Evolutionary conservation across 2,329 filamentous ascomycete genomes (phyloP).

Genomic region (Metarhizium guizhouense): DNA sequence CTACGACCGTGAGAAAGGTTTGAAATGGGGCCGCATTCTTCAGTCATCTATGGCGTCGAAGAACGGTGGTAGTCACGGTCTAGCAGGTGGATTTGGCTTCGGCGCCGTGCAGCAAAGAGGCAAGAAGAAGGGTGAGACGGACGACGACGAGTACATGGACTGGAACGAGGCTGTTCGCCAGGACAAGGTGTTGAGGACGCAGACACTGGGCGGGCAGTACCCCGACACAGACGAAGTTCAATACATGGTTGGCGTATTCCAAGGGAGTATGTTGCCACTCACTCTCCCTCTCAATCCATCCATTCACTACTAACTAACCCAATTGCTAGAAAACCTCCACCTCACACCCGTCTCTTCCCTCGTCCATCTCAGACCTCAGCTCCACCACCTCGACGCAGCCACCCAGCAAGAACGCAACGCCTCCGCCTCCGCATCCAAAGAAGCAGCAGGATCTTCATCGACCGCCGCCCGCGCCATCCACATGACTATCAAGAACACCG

Average conservation of each 20-base stretch:
- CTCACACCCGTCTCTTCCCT: slow-evolving; percentile 76
- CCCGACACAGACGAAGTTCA: slow-evolving; percentile 60
- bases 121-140: slow-evolving; percentile 31
- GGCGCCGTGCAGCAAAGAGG: slow-evolving; percentile 35
- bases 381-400: slow-evolving; percentile 84
- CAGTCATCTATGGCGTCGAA: slow-evolving; percentile 48
- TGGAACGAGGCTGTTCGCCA: slow-evolving; percentile 61
- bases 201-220: slow-evolving; percentile 80
- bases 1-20: slow-evolving; percentile 77
- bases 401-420: slow-evolving; percentile 56
- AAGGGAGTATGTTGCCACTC: slow-evolving; percentile 51
- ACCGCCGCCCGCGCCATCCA: slow-evolving; percentile 67
- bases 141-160: slow-evolving; percentile 41
- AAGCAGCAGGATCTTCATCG: slow-evolving; percentile 21
- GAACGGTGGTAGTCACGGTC: slow-evolving; percentile 57
- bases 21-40: slow-evolving; percentile 74
- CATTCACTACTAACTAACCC: not conserved
- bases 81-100: slow-evolving; percentile 65
- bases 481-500: slow-evolving; percentile 74
- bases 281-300: not conserved
- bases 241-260: slow-evolving; percentile 91
- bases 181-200: slow-evolving; percentile 65
- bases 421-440: slow-evolving; percentile 27
- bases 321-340: slow-evolving; percentile 63
- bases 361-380: slow-evolving; percentile 82